These are phyloP conservation scores for Nakaseomyces delphensis DNA, from an alignment of 1,139 yeast genomes.

Conservation along the genomic window DNA sequence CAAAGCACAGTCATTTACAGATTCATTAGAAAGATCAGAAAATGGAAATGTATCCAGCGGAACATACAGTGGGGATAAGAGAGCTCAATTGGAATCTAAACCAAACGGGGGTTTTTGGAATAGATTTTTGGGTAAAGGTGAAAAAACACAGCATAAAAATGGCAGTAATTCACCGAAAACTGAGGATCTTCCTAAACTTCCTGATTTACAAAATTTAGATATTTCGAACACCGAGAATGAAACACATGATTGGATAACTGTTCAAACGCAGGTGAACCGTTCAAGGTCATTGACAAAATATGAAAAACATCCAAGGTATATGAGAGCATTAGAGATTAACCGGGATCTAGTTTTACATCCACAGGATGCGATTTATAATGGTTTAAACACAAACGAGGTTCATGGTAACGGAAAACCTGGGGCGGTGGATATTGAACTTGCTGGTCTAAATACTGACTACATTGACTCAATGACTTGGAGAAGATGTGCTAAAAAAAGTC, in stretches of 20 bases:
- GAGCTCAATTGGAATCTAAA: not conserved
- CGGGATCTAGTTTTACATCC: constrained; percentile 63
- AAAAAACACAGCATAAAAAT: constrained; percentile 19
- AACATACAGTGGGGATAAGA: constrained; percentile 4
- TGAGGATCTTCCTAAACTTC: constrained; percentile 23
- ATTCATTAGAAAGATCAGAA: constrained; percentile 27
- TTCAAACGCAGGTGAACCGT: constrained; percentile 57
- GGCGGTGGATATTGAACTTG: constrained; percentile 28
- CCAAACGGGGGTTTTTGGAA: constrained; percentile 23
- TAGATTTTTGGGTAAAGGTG: constrained; percentile 17
- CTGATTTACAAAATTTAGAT: constrained; percentile 24
- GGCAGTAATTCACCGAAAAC: constrained; percentile 9
- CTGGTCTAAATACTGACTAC: constrained; percentile 30
- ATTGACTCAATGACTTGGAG: constrained; percentile 28
- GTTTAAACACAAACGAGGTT: constrained; percentile 41
- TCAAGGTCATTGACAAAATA: constrained; percentile 63
- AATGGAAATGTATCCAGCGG: not conserved
- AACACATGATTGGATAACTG: constrained; percentile 40
- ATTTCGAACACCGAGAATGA: constrained; percentile 20
- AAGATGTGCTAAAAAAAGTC: constrained; percentile 20
- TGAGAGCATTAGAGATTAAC: constrained; percentile 59
- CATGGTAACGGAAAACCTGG: constrained; percentile 29
- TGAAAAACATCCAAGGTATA: constrained; percentile 63
- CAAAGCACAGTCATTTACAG: constrained; percentile 37
- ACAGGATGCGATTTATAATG: constrained; percentile 48